Evolutionary conservation across 768 basidiomycete genomes (phyloP).

Genomic region (Solioccasus polychromus): DNA sequence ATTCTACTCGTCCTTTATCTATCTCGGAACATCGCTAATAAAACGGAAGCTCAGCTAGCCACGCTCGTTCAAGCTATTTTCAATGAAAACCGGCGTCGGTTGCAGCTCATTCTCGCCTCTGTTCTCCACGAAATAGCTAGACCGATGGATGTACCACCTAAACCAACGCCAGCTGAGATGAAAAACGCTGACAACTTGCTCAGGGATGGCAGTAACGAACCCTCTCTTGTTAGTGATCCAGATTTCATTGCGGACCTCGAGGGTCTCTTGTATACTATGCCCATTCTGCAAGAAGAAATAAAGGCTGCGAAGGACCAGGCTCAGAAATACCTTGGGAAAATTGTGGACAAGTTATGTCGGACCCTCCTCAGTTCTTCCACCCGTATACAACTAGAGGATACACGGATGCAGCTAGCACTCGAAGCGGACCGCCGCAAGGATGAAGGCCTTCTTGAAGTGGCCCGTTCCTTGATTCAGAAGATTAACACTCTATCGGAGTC

Average conservation of each 20-base stretch:
- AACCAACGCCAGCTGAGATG: slow-evolving; percentile 10
- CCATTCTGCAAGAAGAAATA: slow-evolving; percentile 16
- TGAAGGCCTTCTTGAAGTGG: slow-evolving; percentile 12
- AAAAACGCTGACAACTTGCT: slow-evolving; percentile 18
- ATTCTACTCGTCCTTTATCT: slow-evolving; percentile 19
- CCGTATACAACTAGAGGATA: slow-evolving; percentile 19
- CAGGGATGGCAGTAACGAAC: slow-evolving; percentile 19
- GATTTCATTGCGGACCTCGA: slow-evolving; percentile 26
- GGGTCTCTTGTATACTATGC: slow-evolving; percentile 5
- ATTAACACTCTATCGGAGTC: slow-evolving; percentile 18
- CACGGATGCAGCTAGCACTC: slow-evolving; percentile 7
- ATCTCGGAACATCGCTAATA: slow-evolving; percentile 11
- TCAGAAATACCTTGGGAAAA: slow-evolving; percentile 14
- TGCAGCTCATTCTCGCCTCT: slow-evolving; percentile 12
- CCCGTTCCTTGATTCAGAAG: slow-evolving; percentile 15
- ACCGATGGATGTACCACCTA: not conserved
- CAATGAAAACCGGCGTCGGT: slow-evolving; percentile 12
- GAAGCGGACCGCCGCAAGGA: slow-evolving; percentile 15
- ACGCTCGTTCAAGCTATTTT: slow-evolving; percentile 13
- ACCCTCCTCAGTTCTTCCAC: slow-evolving; percentile 7
- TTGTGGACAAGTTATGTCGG: slow-evolving; percentile 20
- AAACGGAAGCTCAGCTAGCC: slow-evolving; percentile 11
- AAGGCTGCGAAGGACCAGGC: slow-evolving; percentile 14
- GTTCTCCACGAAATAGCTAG: slow-evolving; percentile 14
- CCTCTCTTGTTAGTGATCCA: slow-evolving; percentile 18